phyloP scores from a whole-genome alignment of 202 grass and related monocot species.

The Zizania palustris region DNA sequence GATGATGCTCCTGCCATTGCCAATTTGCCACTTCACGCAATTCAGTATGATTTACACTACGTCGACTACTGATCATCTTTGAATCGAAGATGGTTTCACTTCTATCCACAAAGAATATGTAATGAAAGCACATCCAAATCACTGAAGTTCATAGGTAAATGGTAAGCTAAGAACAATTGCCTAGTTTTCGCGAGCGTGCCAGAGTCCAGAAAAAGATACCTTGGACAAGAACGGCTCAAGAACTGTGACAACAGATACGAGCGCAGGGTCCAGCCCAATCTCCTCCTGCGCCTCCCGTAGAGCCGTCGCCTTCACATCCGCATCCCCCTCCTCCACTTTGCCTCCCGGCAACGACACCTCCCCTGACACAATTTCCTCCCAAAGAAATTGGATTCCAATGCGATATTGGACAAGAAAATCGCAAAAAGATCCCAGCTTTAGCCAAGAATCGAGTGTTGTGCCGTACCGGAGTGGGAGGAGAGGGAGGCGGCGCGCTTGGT shows the following conservation, averaged over 20 bases:
- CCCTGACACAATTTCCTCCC: slow-evolving; percentile 44
- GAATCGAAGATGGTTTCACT: not conserved
- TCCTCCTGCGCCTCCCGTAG: slow-evolving; percentile 80
- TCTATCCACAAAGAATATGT: not conserved
- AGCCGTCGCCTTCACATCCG: slow-evolving; percentile 68
- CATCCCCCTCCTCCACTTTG: slow-evolving; percentile 74
- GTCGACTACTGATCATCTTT: not conserved
- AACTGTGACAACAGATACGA: slow-evolving; percentile 68
- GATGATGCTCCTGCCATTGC: not conserved
- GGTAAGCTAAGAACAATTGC: not conserved
- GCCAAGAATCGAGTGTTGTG: not conserved
- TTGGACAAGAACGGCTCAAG: slow-evolving; percentile 85
- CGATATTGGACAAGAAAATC: not conserved
- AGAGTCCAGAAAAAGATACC: slow-evolving; percentile 42
- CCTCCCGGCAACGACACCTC: slow-evolving; percentile 89
- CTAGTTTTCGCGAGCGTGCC: not conserved
- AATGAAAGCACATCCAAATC: not conserved
- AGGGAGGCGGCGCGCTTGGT: slow-evolving; percentile 86
- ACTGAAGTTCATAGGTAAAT: slow-evolving; percentile 7
- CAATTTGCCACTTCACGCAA: not conserved
- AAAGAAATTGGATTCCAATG: slow-evolving; percentile 25
- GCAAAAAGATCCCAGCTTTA: not conserved
- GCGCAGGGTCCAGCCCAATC: slow-evolving; percentile 66
- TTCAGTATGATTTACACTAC: not conserved
- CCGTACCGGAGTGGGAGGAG: slow-evolving; percentile 61